Evolutionary conservation across 805 yeast species (phyloP), one percentile per base, ranked within the genome.

Genomic region (Tetrapisispora taiwanensis): DNA sequence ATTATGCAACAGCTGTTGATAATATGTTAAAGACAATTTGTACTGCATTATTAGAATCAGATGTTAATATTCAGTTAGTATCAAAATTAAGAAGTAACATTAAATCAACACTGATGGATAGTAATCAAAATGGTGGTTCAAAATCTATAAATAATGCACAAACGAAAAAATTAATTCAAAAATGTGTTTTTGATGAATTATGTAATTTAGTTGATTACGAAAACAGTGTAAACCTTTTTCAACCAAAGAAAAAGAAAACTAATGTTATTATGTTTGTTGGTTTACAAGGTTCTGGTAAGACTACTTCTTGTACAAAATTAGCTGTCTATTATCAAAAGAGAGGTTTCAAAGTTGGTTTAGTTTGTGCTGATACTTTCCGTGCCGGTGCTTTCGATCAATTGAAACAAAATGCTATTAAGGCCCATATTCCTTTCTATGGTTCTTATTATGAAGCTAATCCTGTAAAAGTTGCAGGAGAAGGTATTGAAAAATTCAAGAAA

Each of bases 311-410:
- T 78, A 92, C 98, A 1, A 92, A 92, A 56, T 71, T 90, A 55
- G 98, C 98, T 0, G 95, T 87, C 1, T 89, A 85, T 62, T 92
- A 92, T 62, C 90, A 88, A 58, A 78, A 89, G 59, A 73, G 97
- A 58, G 97, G 97, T 2, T 87, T 81, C 67, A 89, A 88, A 62
- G 95, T 87, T 39, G 97, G 97, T 43, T 71, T 92, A 60, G 97
- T 92, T 22, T 92, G 98, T 76, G 98, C 98, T 1, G 98, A 92
- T 71, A 92, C 98, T 27, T 92, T 90, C 73, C 81, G 98, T 74
- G 98, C 98, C 31, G 98, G 98, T 74, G 98, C 98, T 2, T 90
- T 90, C 70, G 98, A 90, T 67, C 98, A 90, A 72, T 75, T 90
- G 66, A 90, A 92, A 63, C 98, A 90, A 67, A 90, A 90, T 65